Percentiles rank a stretch among this genome's conserved stretches.
These are phyloP conservation scores for Euphrasia confusa DNA, from an alignment of 257 asterid genomes.

Conservation along the genomic window DNA sequence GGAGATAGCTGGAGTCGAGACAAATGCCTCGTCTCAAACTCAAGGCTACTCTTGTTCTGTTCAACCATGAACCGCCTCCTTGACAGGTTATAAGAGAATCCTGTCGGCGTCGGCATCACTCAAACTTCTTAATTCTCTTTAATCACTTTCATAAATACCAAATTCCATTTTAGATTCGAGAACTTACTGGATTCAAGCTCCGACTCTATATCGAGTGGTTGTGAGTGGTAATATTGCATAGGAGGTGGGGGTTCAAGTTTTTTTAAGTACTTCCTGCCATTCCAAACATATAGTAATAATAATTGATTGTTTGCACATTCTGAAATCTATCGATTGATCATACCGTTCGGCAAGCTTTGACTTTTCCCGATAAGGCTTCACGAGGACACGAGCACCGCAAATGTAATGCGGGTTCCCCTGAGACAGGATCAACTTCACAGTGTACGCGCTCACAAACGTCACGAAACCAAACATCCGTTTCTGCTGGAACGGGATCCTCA, in stretches of 20 bases:
- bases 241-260: slow-evolving; percentile 36
- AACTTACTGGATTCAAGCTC: slow-evolving; percentile 47
- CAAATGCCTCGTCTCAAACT: slow-evolving; percentile 41
- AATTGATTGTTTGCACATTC: too few relatives aligned
- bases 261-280: slow-evolving; percentile 47
- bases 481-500: slow-evolving; percentile 76
- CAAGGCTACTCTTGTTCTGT: slow-evolving; percentile 32
- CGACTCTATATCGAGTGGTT: slow-evolving; percentile 25
- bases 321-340: too few relatives aligned
- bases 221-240: slow-evolving; percentile 30
- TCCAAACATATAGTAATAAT: not conserved
- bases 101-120: slow-evolving; percentile 23
- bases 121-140: too few relatives aligned
- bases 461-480: slow-evolving; percentile 77
- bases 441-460: slow-evolving; percentile 51
- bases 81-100: slow-evolving; percentile 22
- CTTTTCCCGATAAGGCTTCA: slow-evolving; percentile 67
- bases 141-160: too few relatives aligned
- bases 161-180: not conserved
- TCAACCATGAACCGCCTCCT: slow-evolving; percentile 40
- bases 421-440: slow-evolving; percentile 52
- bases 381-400: slow-evolving; percentile 77
- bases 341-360: slow-evolving; percentile 49
- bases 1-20: slow-evolving; percentile 39
- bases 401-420: slow-evolving; percentile 72